Base-by-base conservation (phyloP, 2,329 filamentous ascomycete genomes). In the Aspergillus caelatus region DNA sequence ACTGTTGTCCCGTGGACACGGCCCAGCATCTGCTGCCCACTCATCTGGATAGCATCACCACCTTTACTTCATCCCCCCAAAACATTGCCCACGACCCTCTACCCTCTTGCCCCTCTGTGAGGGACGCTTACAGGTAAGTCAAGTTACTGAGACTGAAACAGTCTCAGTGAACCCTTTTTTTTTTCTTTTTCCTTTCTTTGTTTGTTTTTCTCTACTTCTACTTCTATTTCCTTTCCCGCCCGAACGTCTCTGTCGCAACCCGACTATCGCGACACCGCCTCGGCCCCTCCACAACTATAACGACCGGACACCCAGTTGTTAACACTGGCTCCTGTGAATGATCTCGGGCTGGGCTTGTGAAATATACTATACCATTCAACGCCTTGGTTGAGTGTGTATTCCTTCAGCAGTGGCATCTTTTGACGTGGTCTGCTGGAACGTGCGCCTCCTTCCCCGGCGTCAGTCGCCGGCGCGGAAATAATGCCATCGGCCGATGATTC, bases 401-500 rank as follows among this genome's bases (percentile, higher is more conserved):
- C 58, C 53, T 53, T 56, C 57, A 32, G 54, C 57, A 26, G 56
- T 62, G 54, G 52, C 43, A 39, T 62, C 57, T 39, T 64, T 60
- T 65, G 66, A 66, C 65, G 60, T 70, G 65, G 58, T 67, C 64
- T 53, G 64, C 61, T 65, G 58, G 62, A 67, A 66, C 63, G 62
- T 65, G 64, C 63, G 57, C 62, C 62, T 62, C 62, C 61, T 62
- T 58, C 60, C 58, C 67, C 61, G 59, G 64, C 63, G 45, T 67
- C 63, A 58, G 57, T 64, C 60, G 59, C 62, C 66, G 65, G 68
- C 58, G 61, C 66, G 66, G 67, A 65, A 71, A 78, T 71, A 66
- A 79, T 79, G 77, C 75, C 77, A 62, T 75, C 71, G 65, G 73
- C 72, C 67, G 76, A 79, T 60, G 73, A 73, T 62, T 71, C 72